Percentiles rank a stretch among this genome's conserved stretches.
These are phyloP conservation scores for Daldinia grandis DNA, from an alignment of 495 filamentous ascomycete species.

Conservation along the genomic window DNA sequence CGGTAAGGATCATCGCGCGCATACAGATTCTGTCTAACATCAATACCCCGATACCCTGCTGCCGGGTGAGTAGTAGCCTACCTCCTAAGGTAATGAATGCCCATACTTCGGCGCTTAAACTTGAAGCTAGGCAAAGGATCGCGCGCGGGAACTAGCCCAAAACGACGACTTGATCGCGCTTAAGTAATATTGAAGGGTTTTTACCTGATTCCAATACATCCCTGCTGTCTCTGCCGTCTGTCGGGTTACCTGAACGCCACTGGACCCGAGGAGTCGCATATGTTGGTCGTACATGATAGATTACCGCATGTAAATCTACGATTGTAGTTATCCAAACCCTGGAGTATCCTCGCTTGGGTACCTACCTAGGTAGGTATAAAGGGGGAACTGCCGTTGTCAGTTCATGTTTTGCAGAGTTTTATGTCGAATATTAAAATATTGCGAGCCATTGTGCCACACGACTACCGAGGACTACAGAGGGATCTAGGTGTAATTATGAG, in stretches of 20 bases:
- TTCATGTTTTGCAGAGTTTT: not conserved
- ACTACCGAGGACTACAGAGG: not conserved
- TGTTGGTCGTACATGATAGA: not conserved
- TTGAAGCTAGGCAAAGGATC: not conserved
- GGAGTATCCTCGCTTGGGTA: not conserved
- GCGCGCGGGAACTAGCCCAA: not conserved
- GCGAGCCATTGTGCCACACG: too few species aligned
- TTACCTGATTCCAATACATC: too few species aligned
- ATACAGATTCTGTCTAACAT: not conserved
- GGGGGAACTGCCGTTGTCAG: not conserved
- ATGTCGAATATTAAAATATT: not conserved
- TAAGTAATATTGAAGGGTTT: not conserved
- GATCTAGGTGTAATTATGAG: not conserved
- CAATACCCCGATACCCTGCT: not conserved
- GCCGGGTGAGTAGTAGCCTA: not conserved
- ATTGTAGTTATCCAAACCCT: too few species aligned
- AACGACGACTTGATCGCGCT: not conserved
- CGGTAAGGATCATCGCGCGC: not conserved
- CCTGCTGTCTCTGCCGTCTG: not conserved
- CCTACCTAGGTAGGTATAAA: too few species aligned
- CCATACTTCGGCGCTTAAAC: slow-evolving; percentile 1
- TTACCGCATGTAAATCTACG: not conserved
- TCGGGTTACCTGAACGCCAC: not conserved
- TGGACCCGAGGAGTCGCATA: not conserved
- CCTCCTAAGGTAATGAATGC: too few species aligned